Base-by-base conservation (phyloP, 257 asterid genomes). In the Solanum chmielewskii region DNA sequence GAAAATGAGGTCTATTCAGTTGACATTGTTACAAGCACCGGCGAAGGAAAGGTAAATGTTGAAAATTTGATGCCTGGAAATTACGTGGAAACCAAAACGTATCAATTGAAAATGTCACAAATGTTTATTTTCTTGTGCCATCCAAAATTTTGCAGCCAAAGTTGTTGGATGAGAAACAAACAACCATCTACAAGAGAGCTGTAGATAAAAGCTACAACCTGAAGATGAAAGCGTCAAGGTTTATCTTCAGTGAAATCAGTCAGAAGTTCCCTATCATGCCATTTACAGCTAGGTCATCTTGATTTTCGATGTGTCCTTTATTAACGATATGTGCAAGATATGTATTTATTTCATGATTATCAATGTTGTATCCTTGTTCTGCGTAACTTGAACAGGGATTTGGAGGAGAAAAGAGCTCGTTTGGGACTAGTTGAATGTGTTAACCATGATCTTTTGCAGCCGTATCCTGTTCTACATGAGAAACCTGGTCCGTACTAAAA, bases 161-260 rank as follows among this genome's bases (percentile, higher is more conserved):
- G 88, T 86, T 94, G 90, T 89, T 96, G 90, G 99, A 96, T 88
- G 99, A 96, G 95, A 96, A 95, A 88, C 99, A 96, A 86, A 96
- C 99, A 68, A 96, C 99, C 16, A 92, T 96, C n/a, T 96, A 96
- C 83, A 96, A 96, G 91, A 93, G 99, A 87, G 99, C 98, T n/a
- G 99, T 96, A 37, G 99, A 96, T 90, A 94, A 92, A 91, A 95
- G 89, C 88, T 96, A 94, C 90, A 94, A 93, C 89, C 88, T 96
- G 85, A 96, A 94, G 93, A 94, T 96, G 97, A 96, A 94, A 93
- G 96, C 99, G 25, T 96, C 99, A 4, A 92, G 98, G 85, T 96
- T 93, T 91, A 96, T 95, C 88, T 96, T 95, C 45, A 95, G 99
- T 89, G 98, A 95, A 89, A 95, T 96, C n/a, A 93, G 93, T 91